Evolutionary conservation across 139 green algal genomes (phyloP), one percentile per base, ranked within the genome.

Genomic region (Chlorella sp.): DNA sequence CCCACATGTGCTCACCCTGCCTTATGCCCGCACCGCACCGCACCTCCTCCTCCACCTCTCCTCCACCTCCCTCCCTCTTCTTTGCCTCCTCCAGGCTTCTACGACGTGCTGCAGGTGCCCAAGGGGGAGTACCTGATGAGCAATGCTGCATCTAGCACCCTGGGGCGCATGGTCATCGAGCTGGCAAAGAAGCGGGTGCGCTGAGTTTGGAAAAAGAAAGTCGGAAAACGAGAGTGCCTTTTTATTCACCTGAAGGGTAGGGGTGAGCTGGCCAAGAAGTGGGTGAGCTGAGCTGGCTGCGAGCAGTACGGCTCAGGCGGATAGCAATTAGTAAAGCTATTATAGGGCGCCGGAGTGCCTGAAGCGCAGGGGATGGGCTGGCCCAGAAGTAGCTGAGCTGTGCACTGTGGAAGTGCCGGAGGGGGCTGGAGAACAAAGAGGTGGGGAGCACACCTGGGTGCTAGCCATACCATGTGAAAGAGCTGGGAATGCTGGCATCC

Each of bases 71-170:
- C 48, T 57, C 48, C 16, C 75, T 30, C 18, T 30, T 39, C 26
- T 30, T 16, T 30, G 79, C 39, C 12, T 9, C 9, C 40, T 11
- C 5, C 82, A 87, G 94, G 92, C 48, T 91, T 96, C 69, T 61
- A 95, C 40, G 37, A 93, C 14, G 61, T 48, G 14, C 71, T 96
- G 24, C 34, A 75, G 32, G 53, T 85, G 36, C 92, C 92, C 30
- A 85, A 91, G 53, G 92, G 92, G 32, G 89, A 94, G 39, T 95
- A 85, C 30, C 89, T 95, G 83, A 66, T 95, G 64, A 85, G 91
- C 90, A 95, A 89, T 66, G 93, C 91, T 2, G 93, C 92, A 28
- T 89, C 86, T 22, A 95, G 92, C 21, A 86, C 86, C 22, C 91
- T 95, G 39, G 93, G 93, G 11, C 83, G 92, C 73, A 91, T 94